A percentile compares a stretch with the other conserved stretches of the same genome.
phyloP scores from a whole-genome alignment of 768 basidiomycete species.

The Kwoniella europaea region DNA sequence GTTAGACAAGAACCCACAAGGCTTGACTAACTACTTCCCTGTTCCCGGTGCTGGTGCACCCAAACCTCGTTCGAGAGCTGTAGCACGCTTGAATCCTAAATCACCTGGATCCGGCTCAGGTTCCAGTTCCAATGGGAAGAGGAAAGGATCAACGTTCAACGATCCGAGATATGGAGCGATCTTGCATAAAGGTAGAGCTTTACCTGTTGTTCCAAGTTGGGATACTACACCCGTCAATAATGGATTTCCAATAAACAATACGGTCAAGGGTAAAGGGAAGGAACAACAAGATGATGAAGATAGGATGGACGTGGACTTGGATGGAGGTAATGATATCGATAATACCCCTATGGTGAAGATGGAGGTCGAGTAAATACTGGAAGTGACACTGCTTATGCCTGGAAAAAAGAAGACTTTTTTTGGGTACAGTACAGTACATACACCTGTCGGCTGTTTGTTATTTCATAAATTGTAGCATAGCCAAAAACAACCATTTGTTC shows the following conservation, averaged over 20 bases:
- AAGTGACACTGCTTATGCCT: no score
- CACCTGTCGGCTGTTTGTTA: no score
- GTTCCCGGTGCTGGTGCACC: constrained; percentile 16
- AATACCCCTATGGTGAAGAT: neutral
- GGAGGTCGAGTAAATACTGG: neutral
- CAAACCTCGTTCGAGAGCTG: constrained; percentile 9
- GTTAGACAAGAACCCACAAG: constrained; percentile 7
- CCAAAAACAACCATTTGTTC: neutral
- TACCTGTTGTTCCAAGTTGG: constrained; percentile 24
- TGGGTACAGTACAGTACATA: no score
- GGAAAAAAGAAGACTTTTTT: no score
- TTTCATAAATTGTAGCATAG: neutral
- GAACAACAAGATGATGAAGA: neutral
- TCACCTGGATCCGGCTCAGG: neutral
- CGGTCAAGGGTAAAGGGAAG: constrained; percentile 6
- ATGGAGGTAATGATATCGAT: neutral
- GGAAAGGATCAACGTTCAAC: constrained; percentile 1
- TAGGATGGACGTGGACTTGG: neutral
- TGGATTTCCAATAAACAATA: neutral
- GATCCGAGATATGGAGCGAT: constrained; percentile 23
- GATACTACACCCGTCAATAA: neutral
- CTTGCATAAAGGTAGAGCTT: constrained; percentile 27
- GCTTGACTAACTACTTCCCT: constrained; percentile 23
- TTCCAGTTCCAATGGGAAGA: neutral
- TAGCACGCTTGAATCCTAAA: neutral